A percentile compares a stretch with the other conserved stretches of the same genome.
These are phyloP conservation scores for Cocos nucifera DNA, from an alignment of 176 grass and related monocot genomes.

Conservation along the genomic window DNA sequence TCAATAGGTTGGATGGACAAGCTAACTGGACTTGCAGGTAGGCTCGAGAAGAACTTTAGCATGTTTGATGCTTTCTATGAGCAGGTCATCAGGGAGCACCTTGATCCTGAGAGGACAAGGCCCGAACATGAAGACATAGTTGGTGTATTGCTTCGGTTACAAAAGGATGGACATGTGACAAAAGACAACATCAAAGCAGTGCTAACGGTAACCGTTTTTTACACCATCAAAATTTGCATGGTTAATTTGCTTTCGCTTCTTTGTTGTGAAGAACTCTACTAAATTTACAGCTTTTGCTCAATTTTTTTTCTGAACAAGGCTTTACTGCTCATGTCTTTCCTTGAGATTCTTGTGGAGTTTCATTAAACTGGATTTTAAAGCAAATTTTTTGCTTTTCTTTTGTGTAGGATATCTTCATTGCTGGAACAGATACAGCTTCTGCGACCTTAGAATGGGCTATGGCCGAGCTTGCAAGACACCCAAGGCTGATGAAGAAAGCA, in stretches of 20 bases:
- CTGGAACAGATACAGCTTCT: constrained; percentile 22
- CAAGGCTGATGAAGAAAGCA: constrained; percentile 11
- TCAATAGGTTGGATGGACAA: no score
- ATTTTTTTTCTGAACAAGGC: no score
- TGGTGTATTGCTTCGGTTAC: constrained; percentile 1
- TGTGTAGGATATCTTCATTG: constrained; percentile 24
- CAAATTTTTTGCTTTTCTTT: no score
- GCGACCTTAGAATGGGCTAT: constrained; percentile 24
- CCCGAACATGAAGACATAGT: constrained; percentile 11
- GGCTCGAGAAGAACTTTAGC: constrained; percentile 7
- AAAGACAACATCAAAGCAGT: constrained; percentile 19
- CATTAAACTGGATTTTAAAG: no score
- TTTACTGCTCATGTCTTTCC: background rate
- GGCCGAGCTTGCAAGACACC: constrained; percentile 22
- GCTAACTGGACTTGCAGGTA: background rate
- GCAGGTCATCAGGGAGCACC: background rate
- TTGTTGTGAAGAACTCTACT: no score
- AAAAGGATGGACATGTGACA: constrained; percentile 8
- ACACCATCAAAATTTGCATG: no score
- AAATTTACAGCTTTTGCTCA: no score
- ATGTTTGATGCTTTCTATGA: constrained; percentile 6
- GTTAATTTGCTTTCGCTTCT: no score
- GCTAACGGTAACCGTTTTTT: background rate
- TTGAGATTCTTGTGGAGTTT: no score
- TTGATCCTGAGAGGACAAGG: background rate